Evolutionary conservation across 176 grass and related monocot genomes (phyloP).

Genomic region (Guadua angustifolia): DNA sequence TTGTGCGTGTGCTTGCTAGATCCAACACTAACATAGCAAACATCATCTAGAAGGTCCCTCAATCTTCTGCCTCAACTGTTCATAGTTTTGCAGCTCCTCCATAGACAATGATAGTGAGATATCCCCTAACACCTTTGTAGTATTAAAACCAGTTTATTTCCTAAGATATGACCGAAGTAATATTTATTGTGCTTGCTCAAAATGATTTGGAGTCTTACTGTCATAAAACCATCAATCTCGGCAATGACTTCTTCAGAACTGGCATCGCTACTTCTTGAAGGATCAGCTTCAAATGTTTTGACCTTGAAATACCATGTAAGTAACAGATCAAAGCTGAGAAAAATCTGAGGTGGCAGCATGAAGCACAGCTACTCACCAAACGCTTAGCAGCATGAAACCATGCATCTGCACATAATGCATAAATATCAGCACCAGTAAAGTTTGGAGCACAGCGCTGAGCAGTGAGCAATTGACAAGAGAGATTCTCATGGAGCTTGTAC

Average conservation of each 20-base stretch:
- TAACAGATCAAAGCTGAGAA: background rate
- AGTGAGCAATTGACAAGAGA: constrained; percentile 80
- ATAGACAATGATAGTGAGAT: constrained; percentile 72
- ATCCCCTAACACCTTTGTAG: constrained; percentile 63
- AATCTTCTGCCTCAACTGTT: constrained; percentile 65
- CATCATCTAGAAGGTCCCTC: constrained; percentile 74
- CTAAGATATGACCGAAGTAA: background rate
- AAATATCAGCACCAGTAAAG: constrained; percentile 97
- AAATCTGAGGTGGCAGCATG: background rate
- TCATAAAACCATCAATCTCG: constrained; percentile 78
- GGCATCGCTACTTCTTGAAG: constrained; percentile 60
- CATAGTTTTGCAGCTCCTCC: constrained; percentile 67
- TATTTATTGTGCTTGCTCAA: constrained; percentile 9
- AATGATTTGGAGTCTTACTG: constrained; percentile 48
- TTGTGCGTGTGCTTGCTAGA: too few relatives aligned
- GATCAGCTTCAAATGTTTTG: constrained; percentile 39
- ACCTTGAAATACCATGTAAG: constrained; percentile 46
- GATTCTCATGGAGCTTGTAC: constrained; percentile 83
- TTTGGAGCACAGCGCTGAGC: constrained; percentile 86
- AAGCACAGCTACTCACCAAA: constrained; percentile 50
- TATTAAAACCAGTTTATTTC: constrained; percentile 17
- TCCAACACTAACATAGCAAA: too few relatives aligned
- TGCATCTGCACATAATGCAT: constrained; percentile 88
- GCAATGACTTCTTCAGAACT: constrained; percentile 61
- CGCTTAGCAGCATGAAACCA: constrained; percentile 97